Conservation (phyloP, 2,329 filamentous ascomycete species). For the Colletotrichum sp. region DNA sequence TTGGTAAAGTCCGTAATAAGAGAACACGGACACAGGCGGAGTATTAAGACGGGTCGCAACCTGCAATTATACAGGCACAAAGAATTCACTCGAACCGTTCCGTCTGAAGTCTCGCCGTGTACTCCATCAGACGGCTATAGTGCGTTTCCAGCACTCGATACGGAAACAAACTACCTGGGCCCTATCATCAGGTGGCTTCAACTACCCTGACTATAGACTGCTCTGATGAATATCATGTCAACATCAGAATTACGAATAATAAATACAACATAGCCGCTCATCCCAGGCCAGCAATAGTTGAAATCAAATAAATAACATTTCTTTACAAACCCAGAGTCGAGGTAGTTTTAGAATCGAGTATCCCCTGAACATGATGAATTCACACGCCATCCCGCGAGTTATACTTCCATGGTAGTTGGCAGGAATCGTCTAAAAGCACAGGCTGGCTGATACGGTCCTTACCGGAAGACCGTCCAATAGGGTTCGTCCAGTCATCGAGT, state of each 20-base stretch:
- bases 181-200: neutral
- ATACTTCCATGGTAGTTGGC: neutral
- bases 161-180: neutral
- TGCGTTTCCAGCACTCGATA: neutral
- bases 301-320: neutral
- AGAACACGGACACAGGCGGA: neutral
- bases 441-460: neutral
- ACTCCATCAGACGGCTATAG: neutral
- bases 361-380: conserved; percentile 9
- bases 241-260: neutral
- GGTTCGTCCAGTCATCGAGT: neutral
- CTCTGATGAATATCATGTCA: neutral
- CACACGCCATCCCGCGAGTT: conserved; percentile 1
- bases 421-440: neutral
- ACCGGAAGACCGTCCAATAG: neutral
- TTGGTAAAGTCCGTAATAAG: neutral
- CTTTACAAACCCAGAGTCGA: conserved; percentile 6
- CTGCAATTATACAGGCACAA: neutral
- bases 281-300: neutral
- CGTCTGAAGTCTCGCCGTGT: neutral
- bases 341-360: neutral
- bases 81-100: neutral
- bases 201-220: neutral
- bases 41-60: neutral
- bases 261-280: neutral